phyloP scores from a whole-genome alignment of 108 stramenopile species.

The Cyclotella distinguenda region DNA sequence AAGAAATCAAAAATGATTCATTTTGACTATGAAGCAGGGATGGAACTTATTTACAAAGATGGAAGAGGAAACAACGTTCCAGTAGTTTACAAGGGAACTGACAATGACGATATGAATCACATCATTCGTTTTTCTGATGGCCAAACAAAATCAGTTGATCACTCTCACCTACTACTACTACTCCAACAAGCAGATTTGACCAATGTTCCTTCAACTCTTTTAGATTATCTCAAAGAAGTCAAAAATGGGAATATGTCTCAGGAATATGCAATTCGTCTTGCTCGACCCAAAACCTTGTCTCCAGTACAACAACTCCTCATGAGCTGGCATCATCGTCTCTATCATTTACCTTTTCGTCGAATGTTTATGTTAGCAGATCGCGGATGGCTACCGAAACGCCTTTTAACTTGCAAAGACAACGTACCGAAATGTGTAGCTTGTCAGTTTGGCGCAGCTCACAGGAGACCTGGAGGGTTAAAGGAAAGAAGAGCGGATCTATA shows the following conservation, averaged over 20 bases:
- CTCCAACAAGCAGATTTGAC: constrained; percentile 20
- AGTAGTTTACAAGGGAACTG: not conserved
- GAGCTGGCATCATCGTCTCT: constrained; percentile 15
- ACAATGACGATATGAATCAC: constrained; percentile 2
- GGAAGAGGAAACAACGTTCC: not conserved
- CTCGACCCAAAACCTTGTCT: constrained; percentile 7
- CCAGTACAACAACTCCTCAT: constrained; percentile 28
- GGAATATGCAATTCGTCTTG: not conserved
- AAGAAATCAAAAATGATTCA: not conserved
- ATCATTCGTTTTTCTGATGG: not conserved
- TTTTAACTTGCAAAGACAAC: constrained; percentile 4
- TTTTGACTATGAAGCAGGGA: constrained; percentile 1
- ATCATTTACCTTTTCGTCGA: constrained; percentile 21
- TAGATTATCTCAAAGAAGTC: constrained; percentile 6
- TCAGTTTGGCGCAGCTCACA: constrained; percentile 17
- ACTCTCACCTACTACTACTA: not conserved
- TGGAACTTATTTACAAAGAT: constrained; percentile 1
- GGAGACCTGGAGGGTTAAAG: constrained; percentile 18
- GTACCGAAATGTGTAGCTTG: constrained; percentile 24
- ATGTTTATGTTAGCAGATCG: constrained; percentile 10
- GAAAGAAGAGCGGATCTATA: constrained; percentile 5
- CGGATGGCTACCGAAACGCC: constrained; percentile 13
- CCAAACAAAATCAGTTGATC: not conserved
- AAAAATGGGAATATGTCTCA: not conserved
- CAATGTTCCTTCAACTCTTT: not conserved